phyloP scores from a whole-genome alignment of 106 monocot species.

The Apostasia shenzhenica region DNA sequence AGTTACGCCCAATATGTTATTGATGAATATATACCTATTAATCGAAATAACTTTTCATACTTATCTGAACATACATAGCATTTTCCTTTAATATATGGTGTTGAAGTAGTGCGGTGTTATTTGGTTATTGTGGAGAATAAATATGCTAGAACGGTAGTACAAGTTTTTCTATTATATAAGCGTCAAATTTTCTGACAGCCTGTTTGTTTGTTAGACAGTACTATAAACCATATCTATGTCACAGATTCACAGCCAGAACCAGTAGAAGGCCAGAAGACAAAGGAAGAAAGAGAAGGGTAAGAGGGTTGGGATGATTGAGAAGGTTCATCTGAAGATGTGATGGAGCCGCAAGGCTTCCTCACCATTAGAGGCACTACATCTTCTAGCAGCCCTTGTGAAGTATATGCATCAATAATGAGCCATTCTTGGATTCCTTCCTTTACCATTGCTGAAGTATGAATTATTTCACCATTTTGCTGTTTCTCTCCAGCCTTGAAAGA shows the following conservation, averaged over 20 bases:
- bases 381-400: constrained; percentile 75
- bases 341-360: constrained; percentile 43
- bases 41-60: no score
- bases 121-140: no score
- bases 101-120: no score
- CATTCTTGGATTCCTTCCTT: constrained; percentile 1
- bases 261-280: constrained; percentile 49
- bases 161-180: no score
- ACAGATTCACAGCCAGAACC: constrained; percentile 29
- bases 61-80: no score
- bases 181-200: no score
- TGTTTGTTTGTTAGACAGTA: no score
- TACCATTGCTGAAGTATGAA: neutral
- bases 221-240: no score
- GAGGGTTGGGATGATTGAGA: constrained; percentile 22
- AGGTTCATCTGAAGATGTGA: constrained; percentile 10
- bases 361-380: constrained; percentile 81
- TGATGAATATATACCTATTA: no score
- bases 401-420: neutral
- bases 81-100: no score
- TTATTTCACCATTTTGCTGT: neutral
- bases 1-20: no score
- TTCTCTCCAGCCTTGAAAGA: neutral
- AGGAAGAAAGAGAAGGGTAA: constrained; percentile 49
- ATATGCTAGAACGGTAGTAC: no score